Evolutionary conservation across 2,329 filamentous ascomycete genomes (phyloP).

Genomic region (Penicillium sp.): DNA sequence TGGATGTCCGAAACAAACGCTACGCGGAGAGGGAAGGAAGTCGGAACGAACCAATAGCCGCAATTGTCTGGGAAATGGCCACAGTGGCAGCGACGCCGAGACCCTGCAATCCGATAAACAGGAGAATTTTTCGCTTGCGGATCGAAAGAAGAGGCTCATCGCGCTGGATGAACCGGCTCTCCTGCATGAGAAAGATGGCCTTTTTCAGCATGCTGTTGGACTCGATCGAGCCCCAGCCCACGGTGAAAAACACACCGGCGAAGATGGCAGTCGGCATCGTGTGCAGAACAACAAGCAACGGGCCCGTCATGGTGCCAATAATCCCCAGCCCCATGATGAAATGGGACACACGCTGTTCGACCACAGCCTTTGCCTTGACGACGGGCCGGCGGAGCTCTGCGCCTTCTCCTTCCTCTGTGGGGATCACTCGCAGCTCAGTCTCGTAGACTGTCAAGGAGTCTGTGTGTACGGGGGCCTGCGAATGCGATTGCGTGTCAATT

Average conservation of each 20-base stretch:
- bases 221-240: constrained; percentile 76
- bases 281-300: constrained; percentile 71
- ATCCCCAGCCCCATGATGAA: constrained; percentile 76
- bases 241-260: constrained; percentile 78
- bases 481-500: too few species aligned
- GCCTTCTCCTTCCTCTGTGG: constrained; percentile 57
- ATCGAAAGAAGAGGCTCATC: constrained; percentile 54
- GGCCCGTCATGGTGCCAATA: constrained; percentile 75
- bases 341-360: constrained; percentile 76
- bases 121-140: constrained; percentile 51
- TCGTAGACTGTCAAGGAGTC: constrained; percentile 72
- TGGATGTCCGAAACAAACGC: background rate
- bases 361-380: constrained; percentile 46
- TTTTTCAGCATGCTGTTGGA: constrained; percentile 76
- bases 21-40: background rate
- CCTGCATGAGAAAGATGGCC: constrained; percentile 68
- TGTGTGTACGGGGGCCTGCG: constrained; percentile 62
- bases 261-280: constrained; percentile 77
- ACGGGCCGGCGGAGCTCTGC: constrained; percentile 62
- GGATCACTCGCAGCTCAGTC: constrained; percentile 71
- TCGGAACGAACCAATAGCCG: constrained; percentile 51
- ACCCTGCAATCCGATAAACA: constrained; percentile 58
- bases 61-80: constrained; percentile 64
- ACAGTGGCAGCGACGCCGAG: constrained; percentile 59
- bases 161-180: constrained; percentile 61